Evolutionary conservation across 257 asterid species (phyloP).

Genomic region (Solanum ossicruentum): DNA sequence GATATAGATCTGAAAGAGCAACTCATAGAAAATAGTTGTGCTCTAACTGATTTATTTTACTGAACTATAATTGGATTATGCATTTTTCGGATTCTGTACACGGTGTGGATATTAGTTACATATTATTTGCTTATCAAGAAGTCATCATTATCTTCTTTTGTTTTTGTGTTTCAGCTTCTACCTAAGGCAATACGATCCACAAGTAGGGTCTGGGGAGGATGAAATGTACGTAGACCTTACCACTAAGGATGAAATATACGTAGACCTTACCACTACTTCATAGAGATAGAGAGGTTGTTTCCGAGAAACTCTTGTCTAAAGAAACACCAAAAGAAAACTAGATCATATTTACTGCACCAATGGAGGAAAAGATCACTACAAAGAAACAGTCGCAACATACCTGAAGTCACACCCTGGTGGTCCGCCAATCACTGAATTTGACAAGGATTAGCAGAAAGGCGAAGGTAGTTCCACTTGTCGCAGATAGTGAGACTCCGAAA

Average conservation of each 20-base stretch:
- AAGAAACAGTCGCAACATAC: slow-evolving; percentile 29
- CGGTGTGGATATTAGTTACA: too few relatives aligned
- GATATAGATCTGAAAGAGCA: too few relatives aligned
- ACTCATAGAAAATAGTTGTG: neutral
- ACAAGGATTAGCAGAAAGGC: slow-evolving; percentile 39
- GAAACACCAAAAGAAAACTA: slow-evolving; percentile 28
- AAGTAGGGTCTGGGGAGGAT: too few relatives aligned
- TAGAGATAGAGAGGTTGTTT: too few relatives aligned
- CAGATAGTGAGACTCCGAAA: slow-evolving; percentile 19
- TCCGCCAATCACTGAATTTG: slow-evolving; percentile 23
- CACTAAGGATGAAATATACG: too few relatives aligned
- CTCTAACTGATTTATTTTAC: neutral
- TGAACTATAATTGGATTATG: neutral
- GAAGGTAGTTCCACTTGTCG: slow-evolving; percentile 17
- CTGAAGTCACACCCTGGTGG: slow-evolving; percentile 39
- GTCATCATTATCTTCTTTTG: too few relatives aligned
- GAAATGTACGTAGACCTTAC: too few relatives aligned
- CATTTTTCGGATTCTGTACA: too few relatives aligned
- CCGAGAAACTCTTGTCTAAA: neutral
- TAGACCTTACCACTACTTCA: too few relatives aligned
- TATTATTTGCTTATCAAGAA: too few relatives aligned
- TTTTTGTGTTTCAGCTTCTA: too few relatives aligned
- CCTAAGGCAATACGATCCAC: too few relatives aligned
- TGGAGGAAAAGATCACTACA: slow-evolving; percentile 22
- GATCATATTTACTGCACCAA: slow-evolving; percentile 35